A percentile compares a stretch with the other conserved stretches of the same genome.
Evolutionary conservation across 768 basidiomycete species (phyloP).

Genomic region (Russula griseocarnosa): DNA sequence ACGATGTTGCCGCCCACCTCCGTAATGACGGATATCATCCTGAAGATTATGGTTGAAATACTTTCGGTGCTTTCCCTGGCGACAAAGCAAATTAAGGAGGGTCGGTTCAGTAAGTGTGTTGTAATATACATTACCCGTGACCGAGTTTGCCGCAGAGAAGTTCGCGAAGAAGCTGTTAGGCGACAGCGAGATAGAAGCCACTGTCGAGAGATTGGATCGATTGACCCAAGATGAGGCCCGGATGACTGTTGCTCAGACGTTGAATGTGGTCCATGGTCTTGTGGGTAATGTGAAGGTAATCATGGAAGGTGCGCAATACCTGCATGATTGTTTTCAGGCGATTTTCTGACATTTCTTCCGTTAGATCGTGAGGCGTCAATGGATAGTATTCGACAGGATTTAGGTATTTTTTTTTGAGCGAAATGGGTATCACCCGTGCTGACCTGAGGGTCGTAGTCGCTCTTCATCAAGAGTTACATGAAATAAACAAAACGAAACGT

Average conservation of each 20-base stretch:
- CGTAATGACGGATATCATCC: not conserved
- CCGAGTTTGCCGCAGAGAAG: not conserved
- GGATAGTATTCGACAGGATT: not conserved
- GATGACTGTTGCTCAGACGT: not conserved
- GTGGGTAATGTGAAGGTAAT: not conserved
- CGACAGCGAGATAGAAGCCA: constrained; percentile 1
- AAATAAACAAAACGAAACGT: constrained; percentile 8
- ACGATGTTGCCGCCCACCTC: not conserved
- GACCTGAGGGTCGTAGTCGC: not conserved
- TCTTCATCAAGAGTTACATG: not conserved
- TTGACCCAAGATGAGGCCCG: constrained; percentile 1
- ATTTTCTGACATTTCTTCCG: not conserved
- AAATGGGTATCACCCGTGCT: not conserved
- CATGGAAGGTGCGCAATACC: not conserved
- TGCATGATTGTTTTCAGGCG: not conserved
- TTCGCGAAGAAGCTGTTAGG: not conserved
- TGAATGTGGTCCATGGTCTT: constrained; percentile 1
- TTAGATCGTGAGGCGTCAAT: not conserved
- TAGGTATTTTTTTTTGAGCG: not conserved
- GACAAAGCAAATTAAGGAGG: constrained; percentile 8
- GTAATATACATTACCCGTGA: not conserved
- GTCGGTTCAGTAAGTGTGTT: not conserved
- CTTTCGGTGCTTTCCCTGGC: not conserved
- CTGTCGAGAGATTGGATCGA: not conserved
- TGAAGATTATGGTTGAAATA: constrained; percentile 7